Evolutionary conservation across 805 yeast species (phyloP), one percentile per base, ranked within the genome.

Genomic region (Candida lessepsii): DNA sequence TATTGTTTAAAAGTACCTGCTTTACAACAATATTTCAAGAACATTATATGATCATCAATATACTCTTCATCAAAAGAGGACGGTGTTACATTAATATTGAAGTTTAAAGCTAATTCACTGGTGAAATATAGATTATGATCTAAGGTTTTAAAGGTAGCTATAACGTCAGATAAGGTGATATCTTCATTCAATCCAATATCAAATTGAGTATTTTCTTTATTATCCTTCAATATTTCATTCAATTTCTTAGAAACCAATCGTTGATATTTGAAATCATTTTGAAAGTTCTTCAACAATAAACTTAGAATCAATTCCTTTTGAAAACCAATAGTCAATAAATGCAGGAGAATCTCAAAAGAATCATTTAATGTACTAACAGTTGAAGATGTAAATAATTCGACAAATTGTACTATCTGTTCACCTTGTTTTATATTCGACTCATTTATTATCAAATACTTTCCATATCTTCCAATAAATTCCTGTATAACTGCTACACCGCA

Each of bases 401-500:
- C 73, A 2, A 86, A 53, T 11, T 57, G 55, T 27, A 83, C 64
- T 13, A 73, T 67, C 42, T 65, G 63, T 6, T 54, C 50, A 8
- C 74, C 67, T 11, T 61, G 37, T 1, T 32, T 29, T 3, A 32
- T 44, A 1, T 24, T 48, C 10, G 50, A 50, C 15, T 36, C 15
- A 4, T 48, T 37, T 3, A 43, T 47, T 51, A 79, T 62, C 19
- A 70, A 41, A 21, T 41, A 23, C 9, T 61, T 61, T 1, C 86
- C 86, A 54, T 79, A 81, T 26, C 97, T 64, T 0, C 98, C 98
- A 2, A 87, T 56, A 11, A 84, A 69, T 52, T 90, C 98, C 54
- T 90, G 97, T 5, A 90, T 52, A 0, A 93, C 91, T 1, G 97
- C 96, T 4, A 87, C 70, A 1, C 90, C 82, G 13, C 96, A 90